Evolutionary conservation across 1,139 yeast species (phyloP), one percentile per base, ranked within the genome.

Genomic region (Taphrina flavorubra): DNA sequence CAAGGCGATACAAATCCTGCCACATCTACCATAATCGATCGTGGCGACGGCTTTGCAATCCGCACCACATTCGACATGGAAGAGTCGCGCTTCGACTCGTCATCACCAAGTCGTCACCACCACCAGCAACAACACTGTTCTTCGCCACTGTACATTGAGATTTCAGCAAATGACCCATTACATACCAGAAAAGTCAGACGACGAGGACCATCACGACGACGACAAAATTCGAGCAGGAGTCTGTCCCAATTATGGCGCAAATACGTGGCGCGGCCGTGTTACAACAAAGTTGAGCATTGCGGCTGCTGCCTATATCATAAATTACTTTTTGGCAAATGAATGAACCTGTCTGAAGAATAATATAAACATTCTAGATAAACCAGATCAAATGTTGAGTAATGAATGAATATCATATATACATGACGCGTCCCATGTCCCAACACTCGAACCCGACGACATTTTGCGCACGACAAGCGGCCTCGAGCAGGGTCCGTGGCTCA

Each of bases 401-500:
- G n/a, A 25, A 25, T 25, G 31, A 25, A 25, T 7, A 20, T 49
- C 49, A 63, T 11, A 63, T 16, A 20, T 55, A 56, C 67, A 63
- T 63, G 18, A 63, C 20, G 18, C 34, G 11, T 10, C 67, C 67
- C 67, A 63, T 63, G 13, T 55, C 61, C 67, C 67, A 63, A 37
- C 67, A 53, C 56, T 63, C 67, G 51, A 63, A 63, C 10, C 67
- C 67, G 6, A 36, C 25, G 20, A 63, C 42, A 13, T 47, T 47
- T 55, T 34, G 58, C 47, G 55, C 67, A n/a, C 37, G 39, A 16
- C 55, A 44, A 8, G 44, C 16, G 16, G 34, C n/a, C 40, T 10
- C 18, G 34, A 85, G 74, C 72, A 79, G 78, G 68, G 81, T 80
- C 73, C 88, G 86, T 0, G 98, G 97, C 76, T 92, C 97, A 60